phyloP scores from a whole-genome alignment of 23 red algal genomes.

The Gracilaria caudata region DNA sequence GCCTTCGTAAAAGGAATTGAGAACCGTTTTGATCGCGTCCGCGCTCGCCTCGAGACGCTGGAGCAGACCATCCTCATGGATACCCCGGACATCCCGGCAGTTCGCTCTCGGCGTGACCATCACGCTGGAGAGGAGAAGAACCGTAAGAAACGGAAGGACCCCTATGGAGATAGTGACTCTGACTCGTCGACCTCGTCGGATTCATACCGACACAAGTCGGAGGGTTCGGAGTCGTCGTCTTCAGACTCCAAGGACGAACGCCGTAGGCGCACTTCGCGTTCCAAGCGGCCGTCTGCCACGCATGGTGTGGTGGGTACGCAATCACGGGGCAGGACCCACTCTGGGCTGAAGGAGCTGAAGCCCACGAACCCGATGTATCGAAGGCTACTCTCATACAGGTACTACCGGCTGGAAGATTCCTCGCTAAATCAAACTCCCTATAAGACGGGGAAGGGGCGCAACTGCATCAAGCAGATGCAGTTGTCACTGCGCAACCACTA shows the following conservation, averaged over 20 bases:
- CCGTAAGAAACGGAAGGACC: background rate
- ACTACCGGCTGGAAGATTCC: slow-evolving; percentile 10
- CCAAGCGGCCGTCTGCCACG: slow-evolving; percentile 1
- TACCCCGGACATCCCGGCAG: background rate
- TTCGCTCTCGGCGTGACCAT: background rate
- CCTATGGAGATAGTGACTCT: background rate
- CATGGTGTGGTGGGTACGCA: background rate
- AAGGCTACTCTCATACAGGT: background rate
- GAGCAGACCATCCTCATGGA: background rate
- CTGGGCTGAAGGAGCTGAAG: background rate
- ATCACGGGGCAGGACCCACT: background rate
- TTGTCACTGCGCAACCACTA: background rate
- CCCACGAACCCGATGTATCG: slow-evolving; percentile 10
- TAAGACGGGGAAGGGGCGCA: background rate
- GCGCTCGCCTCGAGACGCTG: background rate
- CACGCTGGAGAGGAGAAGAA: too few species aligned
- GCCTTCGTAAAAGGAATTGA: background rate
- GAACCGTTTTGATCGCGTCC: background rate
- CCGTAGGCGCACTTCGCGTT: background rate
- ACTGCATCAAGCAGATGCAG: background rate
- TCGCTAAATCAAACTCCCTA: background rate
- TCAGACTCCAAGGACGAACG: background rate
- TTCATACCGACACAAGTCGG: background rate
- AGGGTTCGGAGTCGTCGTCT: background rate
- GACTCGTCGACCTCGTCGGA: background rate